A percentile compares a stretch with the other conserved stretches of the same genome.
phyloP scores from a whole-genome alignment of 2,329 filamentous ascomycete species.

The Colletotrichum trifolii region DNA sequence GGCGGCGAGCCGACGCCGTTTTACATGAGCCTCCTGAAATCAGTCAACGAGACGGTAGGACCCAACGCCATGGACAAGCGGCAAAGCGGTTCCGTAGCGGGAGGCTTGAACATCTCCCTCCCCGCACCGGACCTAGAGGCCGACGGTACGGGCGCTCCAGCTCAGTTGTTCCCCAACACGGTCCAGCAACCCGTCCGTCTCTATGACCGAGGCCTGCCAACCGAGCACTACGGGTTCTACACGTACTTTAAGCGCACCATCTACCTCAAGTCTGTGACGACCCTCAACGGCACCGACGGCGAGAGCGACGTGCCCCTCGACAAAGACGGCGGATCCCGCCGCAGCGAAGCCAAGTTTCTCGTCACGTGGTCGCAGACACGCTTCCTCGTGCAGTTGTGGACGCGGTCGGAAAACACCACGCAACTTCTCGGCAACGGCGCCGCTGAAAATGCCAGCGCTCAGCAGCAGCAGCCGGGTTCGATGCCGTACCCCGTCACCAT shows the following conservation, averaged over 20 bases:
- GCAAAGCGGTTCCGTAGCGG: conserved; percentile 39
- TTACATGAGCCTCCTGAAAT: conserved; percentile 78
- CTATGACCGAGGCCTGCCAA: conserved; percentile 82
- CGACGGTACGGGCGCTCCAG: conserved; percentile 79
- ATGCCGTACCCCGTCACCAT: conserved; percentile 74
- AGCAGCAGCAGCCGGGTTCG: conserved; percentile 60
- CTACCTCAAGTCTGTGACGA: conserved; percentile 74
- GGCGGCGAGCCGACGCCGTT: conserved; percentile 90
- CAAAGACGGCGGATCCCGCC: conserved; percentile 63
- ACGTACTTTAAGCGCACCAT: conserved; percentile 90
- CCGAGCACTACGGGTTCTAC: conserved; percentile 95
- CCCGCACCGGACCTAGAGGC: conserved; percentile 71
- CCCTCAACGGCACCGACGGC: conserved; percentile 56
- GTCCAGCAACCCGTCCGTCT: conserved; percentile 83
- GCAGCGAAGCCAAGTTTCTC: conserved; percentile 64
- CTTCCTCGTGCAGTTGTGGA: conserved; percentile 75
- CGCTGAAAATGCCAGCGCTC: conserved; percentile 40
- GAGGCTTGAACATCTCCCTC: conserved; percentile 50
- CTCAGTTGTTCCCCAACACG: conserved; percentile 77
- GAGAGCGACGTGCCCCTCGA: conserved; percentile 59
- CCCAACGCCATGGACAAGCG: conserved; percentile 43
- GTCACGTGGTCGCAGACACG: conserved; percentile 71
- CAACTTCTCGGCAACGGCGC: conserved; percentile 47
- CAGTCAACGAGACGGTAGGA: conserved; percentile 49
- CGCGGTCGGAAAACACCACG: conserved; percentile 58